Evolutionary conservation across 1,284 basidiomycete genomes (phyloP).

Genomic region (Meira nashicola): DNA sequence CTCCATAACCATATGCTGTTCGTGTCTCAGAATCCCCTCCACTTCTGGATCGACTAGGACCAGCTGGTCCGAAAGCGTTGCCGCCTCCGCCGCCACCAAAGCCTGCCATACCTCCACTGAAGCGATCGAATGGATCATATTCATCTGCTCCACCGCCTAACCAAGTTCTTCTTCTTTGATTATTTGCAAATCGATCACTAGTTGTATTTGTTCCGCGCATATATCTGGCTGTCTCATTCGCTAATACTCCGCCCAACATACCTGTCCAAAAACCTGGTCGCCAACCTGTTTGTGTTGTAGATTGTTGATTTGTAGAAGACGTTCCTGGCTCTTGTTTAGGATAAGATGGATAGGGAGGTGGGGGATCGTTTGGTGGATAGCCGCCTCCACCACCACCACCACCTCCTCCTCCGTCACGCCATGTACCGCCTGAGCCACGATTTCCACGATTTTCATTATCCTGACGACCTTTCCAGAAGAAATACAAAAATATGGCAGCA

Average conservation of each 20-base stretch:
- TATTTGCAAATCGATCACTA: not conserved
- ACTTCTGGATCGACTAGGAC: conserved; percentile 1
- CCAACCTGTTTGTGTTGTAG: conserved; percentile 17
- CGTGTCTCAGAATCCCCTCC: conserved; percentile 12
- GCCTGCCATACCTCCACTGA: not conserved
- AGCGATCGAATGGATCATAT: not conserved
- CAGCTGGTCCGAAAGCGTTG: not conserved
- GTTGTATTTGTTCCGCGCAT: conserved; percentile 1
- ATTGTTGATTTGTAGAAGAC: not conserved
- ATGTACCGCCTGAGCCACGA: not conserved
- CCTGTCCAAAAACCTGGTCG: conserved; percentile 42
- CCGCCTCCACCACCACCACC: conserved; percentile 56
- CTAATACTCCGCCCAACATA: conserved; percentile 25
- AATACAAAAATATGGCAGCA: conserved; percentile 16
- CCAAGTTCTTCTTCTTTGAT: conserved; percentile 2
- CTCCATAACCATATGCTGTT: conserved; percentile 31
- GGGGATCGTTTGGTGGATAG: conserved; percentile 60
- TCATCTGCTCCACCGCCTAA: conserved; percentile 13
- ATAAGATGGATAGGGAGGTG: conserved; percentile 80
- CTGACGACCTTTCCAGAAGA: conserved; percentile 15
- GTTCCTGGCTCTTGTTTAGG: conserved; percentile 55
- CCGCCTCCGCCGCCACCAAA: not conserved
- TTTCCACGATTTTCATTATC: not conserved
- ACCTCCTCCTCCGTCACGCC: conserved; percentile 26
- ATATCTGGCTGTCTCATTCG: conserved; percentile 16